Base-by-base conservation (phyloP, 208 protist species). In the Kentomonas sorsogonicus region DNA sequence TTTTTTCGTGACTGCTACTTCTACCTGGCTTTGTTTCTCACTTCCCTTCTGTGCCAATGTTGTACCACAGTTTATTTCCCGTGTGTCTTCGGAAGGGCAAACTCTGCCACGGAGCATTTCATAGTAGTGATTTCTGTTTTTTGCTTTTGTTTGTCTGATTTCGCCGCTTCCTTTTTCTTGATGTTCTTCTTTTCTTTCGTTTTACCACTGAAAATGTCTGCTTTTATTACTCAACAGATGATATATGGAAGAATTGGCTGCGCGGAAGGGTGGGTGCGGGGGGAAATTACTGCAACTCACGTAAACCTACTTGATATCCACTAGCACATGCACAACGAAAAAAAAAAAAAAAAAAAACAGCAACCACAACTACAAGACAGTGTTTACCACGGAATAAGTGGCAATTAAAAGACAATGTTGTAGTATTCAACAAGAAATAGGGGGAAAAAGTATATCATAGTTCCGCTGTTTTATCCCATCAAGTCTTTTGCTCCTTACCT, bases 381-480 rank as follows among this genome's bases (percentile, higher is more conserved):
- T 5, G 11, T 38, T 5, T 15, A 38, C 5, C 5, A 38, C 5
- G 33, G 11, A 38, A 38, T 38, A 44, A 26, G 27, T 31, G 31
- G n/a, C 27, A 25, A 36, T 31, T 31, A 53, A 53, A 53, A 53
- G 30, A 30, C 9, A 31, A n/a, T 36, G 46, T 31, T 15, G 11
- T 11, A 11, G 2, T 3, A 30, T 16, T 45, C 29, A 3, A 1
- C 36, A 15, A 33, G 2, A 50, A 20, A 1, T 18, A 33, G n/a
- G 30, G 6, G 27, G 6, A 31, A 39, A 16, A 29, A 0, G 10
- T 1, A 34, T n/a, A 46, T 13, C 6, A 31, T 38, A 11, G 11
- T 38, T 38, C 5, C 7, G 7, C 5, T 38, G 5, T 38, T 38
- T 15, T 15, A 38, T 11, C 7, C 11, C 33, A 38, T 38, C 33